Percentiles rank a stretch among this genome's conserved stretches.
Conservation (phyloP, 306 rosid species). For the Comarum palustre region DNA sequence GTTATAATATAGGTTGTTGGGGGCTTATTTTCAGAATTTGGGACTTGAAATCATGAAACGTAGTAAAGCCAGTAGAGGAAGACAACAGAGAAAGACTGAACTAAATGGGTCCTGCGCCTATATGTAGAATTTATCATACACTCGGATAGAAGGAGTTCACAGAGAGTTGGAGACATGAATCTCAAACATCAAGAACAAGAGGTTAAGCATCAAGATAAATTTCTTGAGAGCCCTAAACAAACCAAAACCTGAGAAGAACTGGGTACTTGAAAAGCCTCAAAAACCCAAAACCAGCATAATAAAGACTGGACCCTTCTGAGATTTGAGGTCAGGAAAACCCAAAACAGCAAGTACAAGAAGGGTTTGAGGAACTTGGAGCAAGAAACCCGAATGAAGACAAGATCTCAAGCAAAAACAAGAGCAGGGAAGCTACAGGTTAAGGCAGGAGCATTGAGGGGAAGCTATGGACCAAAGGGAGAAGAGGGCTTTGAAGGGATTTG, state of each 20-base stretch:
- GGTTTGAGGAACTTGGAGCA: not conserved
- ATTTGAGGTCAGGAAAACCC: not conserved
- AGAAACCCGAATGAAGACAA: not conserved
- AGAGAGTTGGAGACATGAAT: conserved; percentile 88
- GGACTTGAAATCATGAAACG: conserved; percentile 65
- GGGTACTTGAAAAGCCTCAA: conserved; percentile 5
- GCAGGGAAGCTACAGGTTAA: conserved; percentile 19
- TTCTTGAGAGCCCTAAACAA: not conserved
- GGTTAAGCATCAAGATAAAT: conserved; percentile 50
- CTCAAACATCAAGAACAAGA: conserved; percentile 71
- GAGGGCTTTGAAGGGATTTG: conserved; percentile 16
- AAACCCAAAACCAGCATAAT: conserved; percentile 11
- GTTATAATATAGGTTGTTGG: not conserved
- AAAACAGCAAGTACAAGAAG: not conserved
- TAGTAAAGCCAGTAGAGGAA: conserved; percentile 90
- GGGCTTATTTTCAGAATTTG: conserved; percentile 4
- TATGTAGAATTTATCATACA: conserved; percentile 88
- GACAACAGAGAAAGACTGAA: conserved; percentile 97
- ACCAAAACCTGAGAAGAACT: not conserved
- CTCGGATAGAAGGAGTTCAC: conserved; percentile 70
- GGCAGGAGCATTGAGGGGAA: not conserved
- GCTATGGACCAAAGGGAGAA: conserved; percentile 29
- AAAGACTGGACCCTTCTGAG: conserved; percentile 13
- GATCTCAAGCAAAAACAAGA: conserved; percentile 1
- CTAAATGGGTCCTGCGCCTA: conserved; percentile 89